These are phyloP conservation scores for Eucalyptus sp. DNA, from an alignment of 345 rosid genomes.

Conservation along the genomic window DNA sequence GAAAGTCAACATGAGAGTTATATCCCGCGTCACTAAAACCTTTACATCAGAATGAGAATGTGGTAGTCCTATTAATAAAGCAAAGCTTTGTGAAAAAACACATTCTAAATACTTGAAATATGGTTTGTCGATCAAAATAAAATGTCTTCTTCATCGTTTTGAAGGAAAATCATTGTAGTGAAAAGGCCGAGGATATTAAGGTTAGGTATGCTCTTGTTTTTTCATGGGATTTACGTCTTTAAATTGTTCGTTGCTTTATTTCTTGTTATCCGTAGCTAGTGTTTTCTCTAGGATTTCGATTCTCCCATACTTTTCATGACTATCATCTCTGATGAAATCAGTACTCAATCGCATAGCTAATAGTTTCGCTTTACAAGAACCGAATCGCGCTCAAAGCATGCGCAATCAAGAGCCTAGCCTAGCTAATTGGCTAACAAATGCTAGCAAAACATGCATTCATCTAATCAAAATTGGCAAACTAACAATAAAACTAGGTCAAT, in stretches of 20 bases:
- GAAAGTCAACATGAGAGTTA: rapidly evolving
- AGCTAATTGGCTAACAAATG: not conserved
- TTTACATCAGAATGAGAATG: not conserved
- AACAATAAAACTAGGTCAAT: not conserved
- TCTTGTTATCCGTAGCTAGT: not conserved
- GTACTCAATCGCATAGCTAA: not conserved
- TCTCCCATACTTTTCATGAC: not conserved
- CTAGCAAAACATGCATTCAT: not conserved
- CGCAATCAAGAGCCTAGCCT: not conserved
- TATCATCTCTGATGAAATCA: not conserved
- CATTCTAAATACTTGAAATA: not conserved
- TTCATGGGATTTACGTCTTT: not conserved
- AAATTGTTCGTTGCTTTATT: not conserved
- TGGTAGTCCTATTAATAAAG: not conserved
- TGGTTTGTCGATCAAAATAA: not conserved
- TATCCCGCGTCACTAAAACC: rapidly evolving
- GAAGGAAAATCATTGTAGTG: not conserved
- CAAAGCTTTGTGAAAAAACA: not conserved
- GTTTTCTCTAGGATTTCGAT: not conserved
- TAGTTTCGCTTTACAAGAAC: not conserved
- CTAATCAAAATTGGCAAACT: not conserved
- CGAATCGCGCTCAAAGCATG: not conserved
- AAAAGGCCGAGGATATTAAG: not conserved
- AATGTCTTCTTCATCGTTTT: rapidly evolving
- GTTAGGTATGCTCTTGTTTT: not conserved